A percentile compares a stretch with the other conserved stretches of the same genome.
Evolutionary conservation across 176 grass and related monocot species (phyloP).

Genomic region (Avena insularis): DNA sequence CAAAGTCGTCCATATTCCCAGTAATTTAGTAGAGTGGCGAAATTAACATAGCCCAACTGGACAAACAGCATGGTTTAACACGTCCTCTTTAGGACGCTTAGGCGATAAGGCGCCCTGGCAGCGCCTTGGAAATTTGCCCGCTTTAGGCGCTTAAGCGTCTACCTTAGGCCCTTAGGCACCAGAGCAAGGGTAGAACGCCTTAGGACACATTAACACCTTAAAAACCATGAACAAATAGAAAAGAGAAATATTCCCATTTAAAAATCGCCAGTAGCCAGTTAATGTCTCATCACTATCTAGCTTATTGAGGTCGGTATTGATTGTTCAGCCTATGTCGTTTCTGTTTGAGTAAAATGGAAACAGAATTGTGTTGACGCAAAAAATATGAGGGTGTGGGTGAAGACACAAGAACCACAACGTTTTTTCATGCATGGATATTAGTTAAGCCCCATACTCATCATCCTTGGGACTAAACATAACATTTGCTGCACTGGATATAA

Average conservation of each 20-base stretch:
- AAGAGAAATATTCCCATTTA: background rate
- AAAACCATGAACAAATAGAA: background rate
- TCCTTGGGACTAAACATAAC: background rate
- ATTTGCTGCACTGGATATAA: too few relatives aligned
- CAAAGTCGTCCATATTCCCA: background rate
- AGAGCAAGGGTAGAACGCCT: too few relatives aligned
- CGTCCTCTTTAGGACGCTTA: too few relatives aligned
- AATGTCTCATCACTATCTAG: background rate
- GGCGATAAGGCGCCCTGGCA: too few relatives aligned
- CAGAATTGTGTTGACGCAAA: background rate
- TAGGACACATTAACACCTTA: too few relatives aligned
- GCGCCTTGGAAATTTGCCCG: too few relatives aligned
- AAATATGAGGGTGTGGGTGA: background rate
- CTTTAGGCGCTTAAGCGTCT: too few relatives aligned
- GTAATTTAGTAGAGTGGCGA: background rate
- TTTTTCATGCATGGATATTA: background rate
- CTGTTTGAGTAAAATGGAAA: constrained; percentile 19
- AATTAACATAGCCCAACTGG: background rate
- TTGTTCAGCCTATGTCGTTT: background rate
- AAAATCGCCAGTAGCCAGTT: background rate
- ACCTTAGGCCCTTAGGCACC: too few relatives aligned
- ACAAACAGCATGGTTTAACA: too few relatives aligned
- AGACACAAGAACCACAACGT: background rate
- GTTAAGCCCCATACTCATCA: background rate
- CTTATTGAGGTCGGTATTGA: constrained; percentile 1